These are phyloP conservation scores for Dioscorea cayenensis DNA, from an alignment of 116 monocot species.

Conservation along the genomic window DNA sequence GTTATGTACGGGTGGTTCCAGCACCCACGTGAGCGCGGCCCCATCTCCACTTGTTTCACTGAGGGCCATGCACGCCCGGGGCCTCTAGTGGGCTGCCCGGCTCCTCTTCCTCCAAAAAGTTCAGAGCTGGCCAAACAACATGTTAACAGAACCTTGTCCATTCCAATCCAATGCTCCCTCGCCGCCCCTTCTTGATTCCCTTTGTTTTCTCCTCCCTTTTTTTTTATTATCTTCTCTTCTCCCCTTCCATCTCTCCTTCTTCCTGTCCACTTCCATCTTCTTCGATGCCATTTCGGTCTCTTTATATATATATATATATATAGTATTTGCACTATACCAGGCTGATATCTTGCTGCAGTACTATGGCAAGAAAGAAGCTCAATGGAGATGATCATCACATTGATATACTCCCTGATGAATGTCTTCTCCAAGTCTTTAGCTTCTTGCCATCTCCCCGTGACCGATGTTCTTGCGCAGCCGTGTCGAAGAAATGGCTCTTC, in stretches of 20 bases:
- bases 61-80: no score
- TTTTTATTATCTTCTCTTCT: conserved; percentile 1
- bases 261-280: conserved; percentile 1
- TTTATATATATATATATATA: no score
- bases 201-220: no score
- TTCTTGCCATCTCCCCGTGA: conserved; percentile 27
- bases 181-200: no score
- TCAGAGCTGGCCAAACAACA: no score
- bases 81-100: no score
- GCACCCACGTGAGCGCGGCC: no score
- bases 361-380: background rate
- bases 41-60: no score
- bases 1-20: no score
- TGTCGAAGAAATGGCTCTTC: conserved; percentile 29
- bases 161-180: no score
- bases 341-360: background rate
- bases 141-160: no score
- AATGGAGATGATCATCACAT: background rate
- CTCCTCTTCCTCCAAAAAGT: no score
- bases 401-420: conserved; percentile 25
- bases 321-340: background rate
- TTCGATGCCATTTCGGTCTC: background rate
- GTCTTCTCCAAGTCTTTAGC: conserved; percentile 15
- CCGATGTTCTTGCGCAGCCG: conserved; percentile 30
- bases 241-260: background rate